Evolutionary conservation across 2,329 filamentous ascomycete species (phyloP).

Genomic region (Hansfordia pulvinata): DNA sequence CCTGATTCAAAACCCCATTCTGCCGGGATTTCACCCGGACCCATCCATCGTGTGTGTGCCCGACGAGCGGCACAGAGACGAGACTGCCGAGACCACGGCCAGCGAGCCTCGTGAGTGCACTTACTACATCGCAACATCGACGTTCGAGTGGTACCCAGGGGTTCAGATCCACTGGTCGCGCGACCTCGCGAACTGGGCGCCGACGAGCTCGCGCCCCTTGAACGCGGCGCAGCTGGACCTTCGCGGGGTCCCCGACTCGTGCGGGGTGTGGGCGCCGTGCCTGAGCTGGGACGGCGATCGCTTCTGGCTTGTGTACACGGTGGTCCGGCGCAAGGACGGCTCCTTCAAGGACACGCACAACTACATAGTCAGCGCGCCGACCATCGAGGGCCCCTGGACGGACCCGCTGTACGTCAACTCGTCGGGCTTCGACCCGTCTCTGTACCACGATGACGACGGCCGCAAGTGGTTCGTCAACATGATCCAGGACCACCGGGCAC

Average conservation of each 20-base stretch:
- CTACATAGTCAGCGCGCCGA: slow-evolving; percentile 41
- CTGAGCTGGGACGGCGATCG: slow-evolving; percentile 44
- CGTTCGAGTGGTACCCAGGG: slow-evolving; percentile 41
- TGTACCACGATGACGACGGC: slow-evolving; percentile 44
- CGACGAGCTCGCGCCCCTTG: slow-evolving; percentile 28
- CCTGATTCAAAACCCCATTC: slow-evolving; percentile 36
- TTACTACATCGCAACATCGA: slow-evolving; percentile 42
- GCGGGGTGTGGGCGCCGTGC: slow-evolving; percentile 52
- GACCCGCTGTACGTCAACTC: slow-evolving; percentile 46
- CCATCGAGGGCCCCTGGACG: slow-evolving; percentile 46
- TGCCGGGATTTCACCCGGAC: slow-evolving; percentile 42
- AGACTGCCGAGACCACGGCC: too few species aligned
- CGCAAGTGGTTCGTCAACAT: slow-evolving; percentile 44
- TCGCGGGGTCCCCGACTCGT: slow-evolving; percentile 45
- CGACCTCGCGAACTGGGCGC: slow-evolving; percentile 38
- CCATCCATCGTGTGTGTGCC: slow-evolving; percentile 38
- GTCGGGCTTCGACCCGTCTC: slow-evolving; percentile 47
- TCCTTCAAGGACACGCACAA: slow-evolving; percentile 52
- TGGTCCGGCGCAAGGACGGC: slow-evolving; percentile 54
- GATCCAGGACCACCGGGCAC: slow-evolving; percentile 38
- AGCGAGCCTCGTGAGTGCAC: too few species aligned
- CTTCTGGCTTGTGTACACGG: slow-evolving; percentile 53
- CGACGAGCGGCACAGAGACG: too few species aligned
- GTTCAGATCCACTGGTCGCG: slow-evolving; percentile 40
- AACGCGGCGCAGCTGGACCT: slow-evolving; percentile 37